These are phyloP conservation scores for Endothia cerciana DNA, from an alignment of 2,329 filamentous ascomycete species.

Conservation along the genomic window DNA sequence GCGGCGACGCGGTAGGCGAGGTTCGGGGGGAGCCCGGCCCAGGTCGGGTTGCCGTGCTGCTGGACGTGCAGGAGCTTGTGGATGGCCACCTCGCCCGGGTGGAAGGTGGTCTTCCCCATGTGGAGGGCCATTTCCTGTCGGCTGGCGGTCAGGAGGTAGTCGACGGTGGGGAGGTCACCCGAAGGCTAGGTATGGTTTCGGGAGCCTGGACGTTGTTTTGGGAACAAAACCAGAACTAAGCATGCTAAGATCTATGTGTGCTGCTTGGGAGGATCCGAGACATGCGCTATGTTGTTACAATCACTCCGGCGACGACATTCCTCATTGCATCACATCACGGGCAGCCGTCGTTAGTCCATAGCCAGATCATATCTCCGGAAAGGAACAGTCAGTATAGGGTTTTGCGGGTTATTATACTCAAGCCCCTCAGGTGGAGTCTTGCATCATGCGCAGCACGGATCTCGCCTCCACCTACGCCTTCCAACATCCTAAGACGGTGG, in stretches of 20 bases:
- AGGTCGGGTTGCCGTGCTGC: constrained; percentile 58
- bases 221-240: too few relatives aligned
- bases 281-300: not conserved
- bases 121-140: constrained; percentile 17
- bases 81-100: constrained; percentile 69
- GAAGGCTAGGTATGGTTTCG: too few relatives aligned
- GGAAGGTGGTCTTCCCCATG: constrained; percentile 47
- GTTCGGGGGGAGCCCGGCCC: constrained; percentile 62
- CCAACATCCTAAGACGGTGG: not conserved
- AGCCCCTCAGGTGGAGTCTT: not conserved
- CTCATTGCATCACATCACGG: not conserved
- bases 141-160: too few relatives aligned
- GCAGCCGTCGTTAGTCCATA: not conserved
- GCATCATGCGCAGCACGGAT: not conserved
- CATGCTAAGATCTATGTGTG: not conserved
- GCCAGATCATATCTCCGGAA: too few relatives aligned
- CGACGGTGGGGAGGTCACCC: too few relatives aligned
- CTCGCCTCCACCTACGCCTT: not conserved
- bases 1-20: constrained; percentile 63
- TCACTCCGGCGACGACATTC: not conserved
- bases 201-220: too few relatives aligned
- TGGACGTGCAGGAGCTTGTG: constrained; percentile 65
- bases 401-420: not conserved
- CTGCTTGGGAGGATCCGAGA: not conserved
- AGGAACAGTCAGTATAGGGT: too few relatives aligned